These are phyloP conservation scores for Solanum chacoense DNA, from an alignment of 305 asterid species.

Conservation along the genomic window DNA sequence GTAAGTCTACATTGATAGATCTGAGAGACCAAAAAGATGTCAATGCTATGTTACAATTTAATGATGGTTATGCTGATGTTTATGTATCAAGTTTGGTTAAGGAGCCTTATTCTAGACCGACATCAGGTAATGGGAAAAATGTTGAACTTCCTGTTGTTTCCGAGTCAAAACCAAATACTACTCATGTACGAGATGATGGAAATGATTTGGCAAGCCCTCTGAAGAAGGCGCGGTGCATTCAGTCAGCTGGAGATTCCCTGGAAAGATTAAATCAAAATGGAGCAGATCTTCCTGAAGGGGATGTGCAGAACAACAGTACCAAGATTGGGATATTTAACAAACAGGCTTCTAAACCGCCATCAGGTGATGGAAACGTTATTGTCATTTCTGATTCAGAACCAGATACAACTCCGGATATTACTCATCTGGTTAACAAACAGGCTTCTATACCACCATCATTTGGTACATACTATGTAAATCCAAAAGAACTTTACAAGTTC, in stretches of 20 bases:
- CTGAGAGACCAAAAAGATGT: background rate
- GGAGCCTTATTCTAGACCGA: background rate
- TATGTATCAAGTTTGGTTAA: background rate
- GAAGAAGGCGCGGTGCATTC: background rate
- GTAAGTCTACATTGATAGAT: background rate
- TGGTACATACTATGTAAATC: background rate
- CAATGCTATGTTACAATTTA: background rate
- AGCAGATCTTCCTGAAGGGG: constrained; percentile 4
- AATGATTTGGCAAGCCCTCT: background rate
- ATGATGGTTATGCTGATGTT: constrained; percentile 1
- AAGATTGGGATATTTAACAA: constrained; percentile 3
- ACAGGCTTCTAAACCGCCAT: constrained; percentile 2
- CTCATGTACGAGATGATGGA: background rate
- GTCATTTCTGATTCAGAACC: constrained; percentile 26
- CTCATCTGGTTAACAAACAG: background rate
- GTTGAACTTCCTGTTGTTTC: constrained; percentile 25
- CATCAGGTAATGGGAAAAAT: constrained; percentile 6
- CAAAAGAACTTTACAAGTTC: background rate
- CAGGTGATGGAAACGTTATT: background rate
- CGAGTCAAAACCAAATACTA: constrained; percentile 8
- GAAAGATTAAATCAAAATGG: background rate
- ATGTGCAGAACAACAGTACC: constrained; percentile 8
- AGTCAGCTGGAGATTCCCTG: background rate
- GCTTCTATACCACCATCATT: background rate
- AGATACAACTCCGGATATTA: background rate